phyloP scores from a whole-genome alignment of 495 filamentous ascomycete genomes.

The Rhizodiscina lignyota region DNA sequence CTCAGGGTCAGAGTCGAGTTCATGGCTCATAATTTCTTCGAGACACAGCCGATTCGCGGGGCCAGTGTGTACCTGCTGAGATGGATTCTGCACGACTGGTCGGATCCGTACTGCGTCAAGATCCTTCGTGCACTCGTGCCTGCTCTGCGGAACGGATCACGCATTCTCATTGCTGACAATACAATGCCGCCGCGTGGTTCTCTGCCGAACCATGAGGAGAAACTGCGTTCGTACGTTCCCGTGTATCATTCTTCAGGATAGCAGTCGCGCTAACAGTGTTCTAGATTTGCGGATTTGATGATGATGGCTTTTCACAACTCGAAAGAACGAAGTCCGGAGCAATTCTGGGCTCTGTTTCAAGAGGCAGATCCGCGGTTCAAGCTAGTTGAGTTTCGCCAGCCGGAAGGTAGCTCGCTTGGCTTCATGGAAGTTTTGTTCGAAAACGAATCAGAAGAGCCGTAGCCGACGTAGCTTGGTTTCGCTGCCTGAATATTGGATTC shows the following conservation, averaged over 20 bases:
- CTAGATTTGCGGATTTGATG: background rate
- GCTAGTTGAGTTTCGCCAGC: background rate
- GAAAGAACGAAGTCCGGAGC: background rate
- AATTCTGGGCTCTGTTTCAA: background rate
- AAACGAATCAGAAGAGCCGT: too few relatives aligned
- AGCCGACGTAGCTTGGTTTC: too few relatives aligned
- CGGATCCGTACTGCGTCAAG: background rate
- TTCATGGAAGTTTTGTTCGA: background rate
- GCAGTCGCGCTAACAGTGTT: too few relatives aligned
- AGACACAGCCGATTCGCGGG: constrained; percentile 31
- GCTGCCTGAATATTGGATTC: too few relatives aligned
- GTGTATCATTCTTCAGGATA: too few relatives aligned
- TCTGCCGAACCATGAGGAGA: background rate
- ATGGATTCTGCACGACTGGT: constrained; percentile 9
- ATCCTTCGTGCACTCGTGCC: background rate
- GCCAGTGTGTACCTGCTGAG: constrained; percentile 25
- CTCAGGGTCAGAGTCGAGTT: constrained; percentile 27
- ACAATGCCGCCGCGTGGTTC: background rate
- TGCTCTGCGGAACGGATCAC: background rate
- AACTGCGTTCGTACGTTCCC: background rate
- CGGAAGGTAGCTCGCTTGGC: background rate
- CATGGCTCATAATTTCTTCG: constrained; percentile 36
- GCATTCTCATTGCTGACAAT: background rate
- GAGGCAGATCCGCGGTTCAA: background rate
- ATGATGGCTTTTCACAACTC: background rate